Evolutionary conservation across 192 early-diverging fungal genomes (phyloP).

Genomic region (Lunasporangiospora selenospora): DNA sequence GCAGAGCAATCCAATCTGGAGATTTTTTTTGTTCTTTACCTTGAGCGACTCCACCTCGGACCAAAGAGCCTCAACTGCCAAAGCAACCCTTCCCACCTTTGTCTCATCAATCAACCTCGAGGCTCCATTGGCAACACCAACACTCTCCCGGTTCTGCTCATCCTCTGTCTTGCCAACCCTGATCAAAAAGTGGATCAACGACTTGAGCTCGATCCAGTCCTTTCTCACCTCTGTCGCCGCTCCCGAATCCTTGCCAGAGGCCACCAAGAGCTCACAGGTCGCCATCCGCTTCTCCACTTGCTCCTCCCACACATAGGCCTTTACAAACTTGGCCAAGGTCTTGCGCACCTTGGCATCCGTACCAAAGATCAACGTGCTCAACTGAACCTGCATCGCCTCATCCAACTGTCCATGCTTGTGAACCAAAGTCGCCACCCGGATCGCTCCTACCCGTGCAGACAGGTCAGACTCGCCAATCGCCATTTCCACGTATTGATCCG

Average conservation of each 20-base stretch:
- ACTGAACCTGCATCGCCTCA: slow-evolving; percentile 62
- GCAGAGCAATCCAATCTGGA: not conserved
- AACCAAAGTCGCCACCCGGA: slow-evolving; percentile 53
- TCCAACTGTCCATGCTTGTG: slow-evolving; percentile 64
- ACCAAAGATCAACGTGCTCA: slow-evolving; percentile 76
- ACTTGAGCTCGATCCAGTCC: slow-evolving; percentile 55
- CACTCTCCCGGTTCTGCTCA: not conserved
- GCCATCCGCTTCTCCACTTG: slow-evolving; percentile 33
- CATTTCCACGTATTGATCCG: slow-evolving; percentile 79
- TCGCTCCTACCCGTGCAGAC: slow-evolving; percentile 54
- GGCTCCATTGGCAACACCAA: not conserved
- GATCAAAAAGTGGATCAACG: slow-evolving; percentile 52
- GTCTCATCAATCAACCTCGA: slow-evolving; percentile 38
- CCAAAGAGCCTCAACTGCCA: slow-evolving; percentile 52
- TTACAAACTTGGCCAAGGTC: slow-evolving; percentile 67
- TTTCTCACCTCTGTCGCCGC: slow-evolving; percentile 35
- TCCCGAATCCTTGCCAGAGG: slow-evolving; percentile 1
- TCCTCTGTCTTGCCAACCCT: slow-evolving; percentile 30
- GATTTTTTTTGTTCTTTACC: slow-evolving; percentile 1
- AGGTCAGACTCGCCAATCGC: slow-evolving; percentile 71
- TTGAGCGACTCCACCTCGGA: slow-evolving; percentile 38
- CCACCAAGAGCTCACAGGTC: slow-evolving; percentile 20
- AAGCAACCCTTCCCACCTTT: slow-evolving; percentile 45
- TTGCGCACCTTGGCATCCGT: slow-evolving; percentile 72
- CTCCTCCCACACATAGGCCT: slow-evolving; percentile 49